These are phyloP conservation scores for Monosporascus sp. DNA, from an alignment of 2,329 filamentous ascomycete genomes.

Conservation along the genomic window DNA sequence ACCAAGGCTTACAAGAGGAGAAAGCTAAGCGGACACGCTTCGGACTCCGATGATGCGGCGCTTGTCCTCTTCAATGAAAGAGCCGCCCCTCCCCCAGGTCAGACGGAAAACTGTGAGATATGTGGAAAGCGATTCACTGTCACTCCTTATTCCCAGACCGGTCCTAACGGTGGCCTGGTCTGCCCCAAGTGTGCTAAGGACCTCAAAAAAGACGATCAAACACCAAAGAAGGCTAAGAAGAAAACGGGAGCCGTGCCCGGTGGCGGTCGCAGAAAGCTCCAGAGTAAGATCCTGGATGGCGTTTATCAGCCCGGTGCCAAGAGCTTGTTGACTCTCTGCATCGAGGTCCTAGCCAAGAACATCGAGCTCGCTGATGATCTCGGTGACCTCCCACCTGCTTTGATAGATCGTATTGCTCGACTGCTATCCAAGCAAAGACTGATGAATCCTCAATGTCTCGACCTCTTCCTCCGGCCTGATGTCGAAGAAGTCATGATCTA, in stretches of 20 bases:
- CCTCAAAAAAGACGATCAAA: conserved; percentile 60
- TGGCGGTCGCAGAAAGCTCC: conserved; percentile 65
- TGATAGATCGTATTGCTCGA: conserved; percentile 55
- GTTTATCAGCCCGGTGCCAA: conserved; percentile 61
- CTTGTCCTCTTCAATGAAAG: conserved; percentile 42
- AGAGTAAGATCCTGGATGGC: conserved; percentile 83
- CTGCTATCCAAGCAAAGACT: conserved; percentile 57
- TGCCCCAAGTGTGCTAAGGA: conserved; percentile 78
- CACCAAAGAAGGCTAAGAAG: conserved; percentile 49
- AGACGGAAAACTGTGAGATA: conserved; percentile 81
- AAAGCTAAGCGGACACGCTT: conserved; percentile 32
- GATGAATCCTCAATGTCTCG: conserved; percentile 47
- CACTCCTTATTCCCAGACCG: conserved; percentile 79
- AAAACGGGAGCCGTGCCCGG: conserved; percentile 48
- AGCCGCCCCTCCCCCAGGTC: conserved; percentile 63
- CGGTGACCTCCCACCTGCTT: conserved; percentile 50
- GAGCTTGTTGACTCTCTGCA: conserved; percentile 58
- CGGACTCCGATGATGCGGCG: conserved; percentile 44
- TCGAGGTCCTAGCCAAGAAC: conserved; percentile 58
- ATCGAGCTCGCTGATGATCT: conserved; percentile 57
- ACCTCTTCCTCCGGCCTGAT: conserved; percentile 51
- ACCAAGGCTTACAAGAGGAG: conserved; percentile 53
- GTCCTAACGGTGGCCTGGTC: conserved; percentile 78
- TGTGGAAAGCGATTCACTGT: conserved; percentile 90
- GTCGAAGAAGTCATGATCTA: conserved; percentile 51